Conservation (phyloP, 805 yeast genomes). For the Scheffersomyces lignosus region DNA sequence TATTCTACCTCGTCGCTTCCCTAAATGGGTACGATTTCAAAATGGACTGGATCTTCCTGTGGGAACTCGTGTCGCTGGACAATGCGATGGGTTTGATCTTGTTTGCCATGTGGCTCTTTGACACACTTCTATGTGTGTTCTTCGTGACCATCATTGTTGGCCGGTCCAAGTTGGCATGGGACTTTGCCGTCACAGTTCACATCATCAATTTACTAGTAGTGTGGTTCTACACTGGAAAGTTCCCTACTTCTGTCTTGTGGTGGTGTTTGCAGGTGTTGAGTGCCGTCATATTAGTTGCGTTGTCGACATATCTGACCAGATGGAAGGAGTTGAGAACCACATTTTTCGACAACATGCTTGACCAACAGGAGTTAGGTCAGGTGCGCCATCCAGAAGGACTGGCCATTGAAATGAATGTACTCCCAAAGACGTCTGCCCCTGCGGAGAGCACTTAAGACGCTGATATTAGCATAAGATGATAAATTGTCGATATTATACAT, state of each 20-base stretch:
- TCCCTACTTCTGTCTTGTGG: constrained; percentile 80
- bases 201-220: constrained; percentile 71
- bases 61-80: constrained; percentile 71
- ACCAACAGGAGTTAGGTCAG: constrained; percentile 50
- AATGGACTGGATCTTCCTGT: constrained; percentile 73
- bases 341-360: constrained; percentile 81
- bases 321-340: constrained; percentile 91
- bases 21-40: constrained; percentile 71
- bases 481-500: too few species aligned
- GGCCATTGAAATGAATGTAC: constrained; percentile 20
- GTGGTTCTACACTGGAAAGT: constrained; percentile 59
- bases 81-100: constrained; percentile 81
- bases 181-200: constrained; percentile 92
- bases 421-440: constrained; percentile 4
- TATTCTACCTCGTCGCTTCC: constrained; percentile 64
- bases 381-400: constrained; percentile 13
- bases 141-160: constrained; percentile 89
- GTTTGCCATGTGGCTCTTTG: constrained; percentile 76
- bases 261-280: constrained; percentile 77
- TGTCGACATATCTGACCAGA: constrained; percentile 88
- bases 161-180: constrained; percentile 91
- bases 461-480: too few species aligned
- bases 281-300: constrained; percentile 63
- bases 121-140: constrained; percentile 77
- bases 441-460: too few species aligned